Base-by-base conservation (phyloP, 2,329 filamentous ascomycete species). In the Monosporascus sp. region DNA sequence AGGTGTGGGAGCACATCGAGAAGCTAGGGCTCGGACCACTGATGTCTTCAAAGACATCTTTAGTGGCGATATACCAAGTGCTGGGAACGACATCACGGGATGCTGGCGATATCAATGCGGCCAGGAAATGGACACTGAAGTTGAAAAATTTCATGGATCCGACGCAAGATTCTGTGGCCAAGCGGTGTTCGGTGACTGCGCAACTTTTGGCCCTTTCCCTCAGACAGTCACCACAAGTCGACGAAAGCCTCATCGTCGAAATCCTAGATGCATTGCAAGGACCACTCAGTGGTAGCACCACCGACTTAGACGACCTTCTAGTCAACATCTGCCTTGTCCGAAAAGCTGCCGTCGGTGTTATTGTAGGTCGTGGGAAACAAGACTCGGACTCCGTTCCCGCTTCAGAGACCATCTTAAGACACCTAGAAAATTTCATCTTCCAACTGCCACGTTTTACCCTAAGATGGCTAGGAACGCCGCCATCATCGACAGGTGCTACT, bases 281-380 rank as follows among this genome's bases (percentile, higher is more conserved):
- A 0, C 74, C 79, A 14, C 71, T 87, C 35, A 81, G 81, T 56
- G 84, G 84, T 3, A 83, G 82, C 27, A 71, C 75, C 7, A 66
- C 71, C 1, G 84, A 87, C 54, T 73, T 87, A 31, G 82, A 87
- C 45, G 82, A 86, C 51, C 73, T 87, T 1, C 69, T 87, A 24
- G 72, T 73, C 7, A 81, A 80, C 55, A 70, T 87, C 5, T 82
- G 78, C 37, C 68, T 74, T 3, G 75, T 80, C 19, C 74, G 84
- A 56, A 80, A 80, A 57, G 77, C 79, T 5, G 76, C 76, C 1
- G 77, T 84, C 49, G 74, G 74, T 2, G 55, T 81, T 5, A 65
- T 86, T 26, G 59, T 70, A 9, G 59, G 55, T 11, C 52, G 54
- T 1, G 31, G 55, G n/a, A 59, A 54, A 44, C 59, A 49, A 37